Percentiles rank a stretch among this genome's conserved stretches.
phyloP scores from a whole-genome alignment of 768 basidiomycete genomes.

The Mycena haematopus region DNA sequence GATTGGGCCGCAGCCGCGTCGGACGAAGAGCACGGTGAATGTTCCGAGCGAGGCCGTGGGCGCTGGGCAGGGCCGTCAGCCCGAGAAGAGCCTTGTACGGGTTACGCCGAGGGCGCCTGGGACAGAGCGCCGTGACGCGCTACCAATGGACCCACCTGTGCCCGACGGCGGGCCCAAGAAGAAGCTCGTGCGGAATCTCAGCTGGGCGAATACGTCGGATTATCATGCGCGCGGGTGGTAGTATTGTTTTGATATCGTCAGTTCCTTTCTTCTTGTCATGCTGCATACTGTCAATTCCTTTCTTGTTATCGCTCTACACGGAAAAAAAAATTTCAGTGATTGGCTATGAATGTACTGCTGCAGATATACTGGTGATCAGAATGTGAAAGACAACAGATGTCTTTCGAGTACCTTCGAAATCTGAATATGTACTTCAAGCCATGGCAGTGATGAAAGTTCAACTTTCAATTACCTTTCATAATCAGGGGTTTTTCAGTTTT shows the following conservation, averaged over 20 bases:
- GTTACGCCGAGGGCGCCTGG: conserved; percentile 25
- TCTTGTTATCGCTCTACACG: too few relatives aligned
- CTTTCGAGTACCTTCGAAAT: too few relatives aligned
- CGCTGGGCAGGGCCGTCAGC: conserved; percentile 14
- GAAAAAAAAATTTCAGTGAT: too few relatives aligned
- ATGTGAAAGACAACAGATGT: conserved; percentile 16
- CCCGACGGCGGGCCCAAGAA: conserved; percentile 21
- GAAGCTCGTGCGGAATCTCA: conserved; percentile 29
- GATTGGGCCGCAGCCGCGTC: conserved; percentile 36
- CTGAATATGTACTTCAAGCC: too few relatives aligned
- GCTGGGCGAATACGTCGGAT: conserved; percentile 26
- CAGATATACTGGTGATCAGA: too few relatives aligned
- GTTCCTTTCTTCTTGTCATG: conserved; percentile 1
- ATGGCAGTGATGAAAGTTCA: too few relatives aligned
- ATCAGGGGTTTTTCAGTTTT: too few relatives aligned
- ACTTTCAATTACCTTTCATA: too few relatives aligned
- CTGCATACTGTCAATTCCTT: too few relatives aligned
- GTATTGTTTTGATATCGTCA: neutral
- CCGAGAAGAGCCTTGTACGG: conserved; percentile 27
- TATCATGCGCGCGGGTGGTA: conserved; percentile 27
- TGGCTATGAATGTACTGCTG: too few relatives aligned
- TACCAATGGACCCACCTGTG: conserved; percentile 24
- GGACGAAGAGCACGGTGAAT: conserved; percentile 29
- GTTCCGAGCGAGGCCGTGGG: conserved; percentile 12
- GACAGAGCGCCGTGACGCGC: conserved; percentile 13